phyloP scores from a whole-genome alignment of 495 filamentous ascomycete genomes.

The Aspergillus biplanus region DNA sequence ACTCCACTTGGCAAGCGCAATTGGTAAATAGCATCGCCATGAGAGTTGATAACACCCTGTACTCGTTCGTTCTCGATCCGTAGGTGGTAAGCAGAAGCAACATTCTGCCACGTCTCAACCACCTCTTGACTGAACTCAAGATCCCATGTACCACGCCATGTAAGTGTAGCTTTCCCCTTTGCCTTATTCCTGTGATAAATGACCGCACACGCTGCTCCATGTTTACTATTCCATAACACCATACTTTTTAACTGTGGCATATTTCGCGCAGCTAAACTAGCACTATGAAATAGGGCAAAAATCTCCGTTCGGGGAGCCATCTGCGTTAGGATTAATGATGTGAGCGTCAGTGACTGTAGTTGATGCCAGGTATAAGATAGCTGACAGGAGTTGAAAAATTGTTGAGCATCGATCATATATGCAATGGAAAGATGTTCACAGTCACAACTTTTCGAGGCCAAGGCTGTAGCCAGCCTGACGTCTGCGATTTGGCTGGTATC shows the following conservation, averaged over 20 bases:
- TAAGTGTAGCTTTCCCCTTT: neutral
- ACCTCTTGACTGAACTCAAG: slow-evolving; percentile 8
- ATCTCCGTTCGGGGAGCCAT: no score
- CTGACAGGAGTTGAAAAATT: slow-evolving; percentile 12
- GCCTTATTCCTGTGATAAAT: slow-evolving; percentile 2
- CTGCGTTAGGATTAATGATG: slow-evolving; percentile 5
- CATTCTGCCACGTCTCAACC: slow-evolving; percentile 10
- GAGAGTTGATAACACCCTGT: neutral
- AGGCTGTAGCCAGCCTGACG: neutral
- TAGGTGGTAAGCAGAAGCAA: slow-evolving; percentile 1
- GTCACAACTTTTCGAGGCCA: neutral
- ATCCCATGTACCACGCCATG: slow-evolving; percentile 7
- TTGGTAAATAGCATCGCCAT: neutral
- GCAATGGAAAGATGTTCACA: slow-evolving; percentile 1
- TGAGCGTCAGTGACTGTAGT: slow-evolving; percentile 3
- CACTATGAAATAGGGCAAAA: no score
- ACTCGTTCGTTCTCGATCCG: neutral
- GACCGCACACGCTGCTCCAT: neutral
- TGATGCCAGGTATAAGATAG: slow-evolving; percentile 8
- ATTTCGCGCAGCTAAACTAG: no score
- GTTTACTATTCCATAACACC: slow-evolving; percentile 5
- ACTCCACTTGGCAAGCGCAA: neutral
- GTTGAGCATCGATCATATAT: slow-evolving; percentile 8
- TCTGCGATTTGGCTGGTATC: slow-evolving; percentile 3
- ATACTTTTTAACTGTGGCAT: slow-evolving; percentile 3